Evolutionary conservation across 495 filamentous ascomycete genomes (phyloP).

Genomic region (Achaetomiella virescens): DNA sequence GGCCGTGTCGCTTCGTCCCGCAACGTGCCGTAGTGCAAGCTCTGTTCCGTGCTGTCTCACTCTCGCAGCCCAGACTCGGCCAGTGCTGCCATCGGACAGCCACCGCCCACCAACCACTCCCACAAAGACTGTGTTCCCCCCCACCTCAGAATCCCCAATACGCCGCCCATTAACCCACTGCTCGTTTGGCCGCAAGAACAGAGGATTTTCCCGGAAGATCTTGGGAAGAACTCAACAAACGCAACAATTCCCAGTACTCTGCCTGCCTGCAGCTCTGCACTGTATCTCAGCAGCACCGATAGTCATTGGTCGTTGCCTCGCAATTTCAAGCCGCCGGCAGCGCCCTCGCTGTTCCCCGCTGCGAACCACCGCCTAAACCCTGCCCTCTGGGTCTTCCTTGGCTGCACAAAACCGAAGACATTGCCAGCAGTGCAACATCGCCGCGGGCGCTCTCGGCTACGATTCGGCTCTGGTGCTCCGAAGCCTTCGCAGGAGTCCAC

Average conservation of each 20-base stretch:
- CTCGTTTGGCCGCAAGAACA: neutral
- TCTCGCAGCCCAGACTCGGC: neutral
- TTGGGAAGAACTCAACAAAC: neutral
- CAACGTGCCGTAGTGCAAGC: neutral
- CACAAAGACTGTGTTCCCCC: neutral
- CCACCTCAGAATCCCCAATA: neutral
- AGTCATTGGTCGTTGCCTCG: conserved; percentile 1
- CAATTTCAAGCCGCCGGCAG: neutral
- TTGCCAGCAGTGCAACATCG: conserved; percentile 22
- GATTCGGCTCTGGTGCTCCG: conserved; percentile 12
- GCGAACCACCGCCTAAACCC: conserved; percentile 7
- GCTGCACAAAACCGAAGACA: conserved; percentile 28
- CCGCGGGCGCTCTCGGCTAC: conserved; percentile 11
- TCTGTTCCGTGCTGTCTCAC: neutral
- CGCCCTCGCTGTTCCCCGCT: neutral
- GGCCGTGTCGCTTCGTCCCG: neutral
- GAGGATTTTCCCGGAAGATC: neutral
- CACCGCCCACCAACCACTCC: neutral
- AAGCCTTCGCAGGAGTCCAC: conserved; percentile 1
- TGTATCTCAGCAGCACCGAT: conserved; percentile 1
- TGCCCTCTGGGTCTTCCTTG: conserved; percentile 5
- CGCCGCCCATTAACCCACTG: neutral
- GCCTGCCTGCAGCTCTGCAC: neutral
- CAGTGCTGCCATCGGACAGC: neutral
- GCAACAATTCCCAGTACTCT: neutral